A percentile compares a stretch with the other conserved stretches of the same genome.
These are phyloP conservation scores for Hyaloscypha finlandica DNA, from an alignment of 495 filamentous ascomycete genomes.

Conservation along the genomic window DNA sequence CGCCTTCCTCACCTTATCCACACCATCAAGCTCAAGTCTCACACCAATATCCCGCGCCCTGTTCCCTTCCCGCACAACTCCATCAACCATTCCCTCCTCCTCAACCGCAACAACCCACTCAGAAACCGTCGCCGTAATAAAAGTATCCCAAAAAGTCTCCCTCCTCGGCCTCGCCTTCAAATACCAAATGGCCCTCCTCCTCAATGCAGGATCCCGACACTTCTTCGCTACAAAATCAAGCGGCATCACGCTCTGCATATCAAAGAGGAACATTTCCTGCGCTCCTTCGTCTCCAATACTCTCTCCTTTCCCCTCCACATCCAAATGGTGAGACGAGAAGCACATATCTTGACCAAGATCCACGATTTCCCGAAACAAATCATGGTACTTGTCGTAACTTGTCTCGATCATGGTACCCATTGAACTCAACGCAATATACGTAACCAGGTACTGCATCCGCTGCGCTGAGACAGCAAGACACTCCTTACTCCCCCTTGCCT, in stretches of 20 bases:
- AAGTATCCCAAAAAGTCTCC: neutral
- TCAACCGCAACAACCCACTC: neutral
- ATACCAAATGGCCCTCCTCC: neutral
- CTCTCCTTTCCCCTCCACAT: neutral
- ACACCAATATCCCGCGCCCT: neutral
- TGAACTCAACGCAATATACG: too few relatives aligned
- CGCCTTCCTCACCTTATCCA: too few relatives aligned
- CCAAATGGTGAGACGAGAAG: neutral
- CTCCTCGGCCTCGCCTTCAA: neutral
- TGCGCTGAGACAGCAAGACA: too few relatives aligned
- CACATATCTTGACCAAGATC: too few relatives aligned
- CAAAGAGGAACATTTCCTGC: neutral
- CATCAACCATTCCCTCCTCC: neutral
- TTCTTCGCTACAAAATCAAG: constrained; percentile 2
- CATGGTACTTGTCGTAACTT: too few relatives aligned
- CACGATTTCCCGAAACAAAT: too few relatives aligned
- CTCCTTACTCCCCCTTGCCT: too few relatives aligned
- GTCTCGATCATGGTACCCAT: too few relatives aligned
- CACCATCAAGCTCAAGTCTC: neutral
- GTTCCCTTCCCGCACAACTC: neutral
- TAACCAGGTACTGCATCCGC: too few relatives aligned
- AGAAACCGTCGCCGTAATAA: neutral
- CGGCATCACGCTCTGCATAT: neutral
- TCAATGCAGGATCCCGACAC: neutral
- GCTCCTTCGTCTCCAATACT: neutral